Base-by-base conservation (phyloP, 2,329 filamentous ascomycete genomes). In the Pseudogymnoascus sp. region DNA sequence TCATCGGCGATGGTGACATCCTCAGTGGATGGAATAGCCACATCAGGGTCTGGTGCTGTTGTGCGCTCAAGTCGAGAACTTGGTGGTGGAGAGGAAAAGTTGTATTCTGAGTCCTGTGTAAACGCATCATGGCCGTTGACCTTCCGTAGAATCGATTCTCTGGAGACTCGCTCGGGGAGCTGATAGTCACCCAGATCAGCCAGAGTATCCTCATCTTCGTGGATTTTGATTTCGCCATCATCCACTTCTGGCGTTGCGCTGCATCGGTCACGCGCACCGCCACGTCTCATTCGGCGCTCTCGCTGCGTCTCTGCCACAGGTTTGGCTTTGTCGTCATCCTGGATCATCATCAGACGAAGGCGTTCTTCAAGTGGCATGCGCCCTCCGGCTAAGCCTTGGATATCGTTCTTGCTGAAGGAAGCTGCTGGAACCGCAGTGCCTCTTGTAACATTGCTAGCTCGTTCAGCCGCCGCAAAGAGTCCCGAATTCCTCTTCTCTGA, bases 81-180 rank as follows among this genome's bases (percentile, higher is more conserved):
- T 1, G 81, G 78, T n/a, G 79, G 77, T 1, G 85, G 83, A 2
- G 86, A 86, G 3, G 84, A 86, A 69, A 88, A 85, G 69, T 83
- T 83, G 67, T 84, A 87, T 64, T 86, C 83, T 3, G 86, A 84
- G 62, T 86, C 81, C 64, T 79, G 77, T 18, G 86, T 83, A 51
- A 83, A 79, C 59, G 75, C 69, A 65, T 80, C 70, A 69, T 80
- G 82, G 57, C 82, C 90, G 73, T 95, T 91, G 63, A 97, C 88
- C 66, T 93, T 91, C 62, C 90, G 87, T 70, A 97, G 80, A 69
- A 97, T 97, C 0, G 93, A 96, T 73, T 97, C 95, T 39, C 93
- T 86, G 7, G 93, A 97, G 72, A 97, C 96, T 63, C 88, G 88
- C 10, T 89, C 82, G 16, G 86, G 90, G 12, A 88, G 77, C 67